These are phyloP conservation scores for Alternaria arbusti DNA, from an alignment of 2,329 filamentous ascomycete genomes.

Conservation along the genomic window DNA sequence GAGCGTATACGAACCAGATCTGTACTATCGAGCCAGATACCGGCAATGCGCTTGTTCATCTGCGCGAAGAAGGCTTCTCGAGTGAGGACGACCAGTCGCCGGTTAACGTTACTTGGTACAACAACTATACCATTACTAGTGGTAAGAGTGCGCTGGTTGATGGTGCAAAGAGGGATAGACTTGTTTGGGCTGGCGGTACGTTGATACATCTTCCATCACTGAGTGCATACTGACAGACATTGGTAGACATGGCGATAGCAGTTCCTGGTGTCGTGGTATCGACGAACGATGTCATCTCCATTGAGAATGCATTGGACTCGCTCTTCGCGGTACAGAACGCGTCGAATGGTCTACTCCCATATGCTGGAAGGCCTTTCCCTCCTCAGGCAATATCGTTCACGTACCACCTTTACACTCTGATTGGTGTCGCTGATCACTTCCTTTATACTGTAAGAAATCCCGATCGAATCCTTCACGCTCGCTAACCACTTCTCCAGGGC, in stretches of 20 bases:
- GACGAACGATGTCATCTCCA: conserved; percentile 59
- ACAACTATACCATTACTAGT: conserved; percentile 52
- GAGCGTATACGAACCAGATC: conserved; percentile 49
- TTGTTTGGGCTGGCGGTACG: conserved; percentile 63
- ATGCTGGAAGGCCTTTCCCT: conserved; percentile 56
- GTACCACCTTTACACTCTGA: conserved; percentile 61
- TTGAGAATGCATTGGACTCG: conserved; percentile 58
- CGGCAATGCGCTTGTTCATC: conserved; percentile 46
- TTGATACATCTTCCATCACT: neutral
- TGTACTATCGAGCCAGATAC: conserved; percentile 47
- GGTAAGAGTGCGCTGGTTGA: conserved; percentile 53
- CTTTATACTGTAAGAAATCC: conserved; percentile 45
- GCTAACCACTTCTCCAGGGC: conserved; percentile 28
- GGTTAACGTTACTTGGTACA: conserved; percentile 49
- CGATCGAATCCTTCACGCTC: too few species aligned
- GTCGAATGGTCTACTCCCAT: conserved; percentile 56
- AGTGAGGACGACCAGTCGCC: conserved; percentile 33
- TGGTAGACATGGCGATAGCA: conserved; percentile 62
- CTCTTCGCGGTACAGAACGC: conserved; percentile 55
- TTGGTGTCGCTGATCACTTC: conserved; percentile 55
- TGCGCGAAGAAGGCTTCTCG: conserved; percentile 32
- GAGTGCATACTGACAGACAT: neutral
- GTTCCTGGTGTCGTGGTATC: conserved; percentile 62
- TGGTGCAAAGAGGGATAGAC: conserved; percentile 65
- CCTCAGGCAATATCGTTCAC: conserved; percentile 55